Conservation (phyloP, 2,329 filamentous ascomycete genomes). For the Aspergillus quadrilineatus region DNA sequence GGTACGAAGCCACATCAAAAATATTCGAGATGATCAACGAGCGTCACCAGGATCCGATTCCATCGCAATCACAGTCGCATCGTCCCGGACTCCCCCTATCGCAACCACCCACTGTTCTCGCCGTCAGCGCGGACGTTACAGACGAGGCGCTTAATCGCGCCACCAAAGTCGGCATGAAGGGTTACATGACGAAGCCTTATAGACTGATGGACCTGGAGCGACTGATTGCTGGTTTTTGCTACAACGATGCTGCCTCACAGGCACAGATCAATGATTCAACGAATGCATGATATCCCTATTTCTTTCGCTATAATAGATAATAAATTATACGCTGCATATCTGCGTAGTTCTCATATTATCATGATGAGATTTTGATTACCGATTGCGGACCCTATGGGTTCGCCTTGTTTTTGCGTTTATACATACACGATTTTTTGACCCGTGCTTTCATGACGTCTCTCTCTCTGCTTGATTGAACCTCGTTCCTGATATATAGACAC, state of each 20-base stretch:
- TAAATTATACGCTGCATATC: not conserved
- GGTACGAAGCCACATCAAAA: slow-evolving; percentile 65
- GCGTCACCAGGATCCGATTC: slow-evolving; percentile 22
- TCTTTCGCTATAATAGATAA: not conserved
- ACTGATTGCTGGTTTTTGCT: slow-evolving; percentile 53
- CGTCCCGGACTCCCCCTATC: not conserved
- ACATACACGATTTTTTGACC: too few relatives aligned
- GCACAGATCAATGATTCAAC: slow-evolving; percentile 15
- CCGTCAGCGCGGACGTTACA: slow-evolving; percentile 67
- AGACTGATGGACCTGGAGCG: slow-evolving; percentile 62
- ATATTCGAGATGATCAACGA: slow-evolving; percentile 58
- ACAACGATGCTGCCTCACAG: slow-evolving; percentile 25
- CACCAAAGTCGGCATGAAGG: slow-evolving; percentile 63
- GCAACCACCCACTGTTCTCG: slow-evolving; percentile 52
- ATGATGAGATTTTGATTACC: not conserved
- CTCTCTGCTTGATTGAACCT: too few relatives aligned
- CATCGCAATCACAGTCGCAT: not conserved
- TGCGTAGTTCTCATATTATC: not conserved
- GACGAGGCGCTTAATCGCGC: slow-evolving; percentile 62
- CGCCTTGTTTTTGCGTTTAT: too few relatives aligned
- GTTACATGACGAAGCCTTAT: slow-evolving; percentile 68
- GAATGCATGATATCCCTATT: slow-evolving; percentile 20
- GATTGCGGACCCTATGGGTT: not conserved
- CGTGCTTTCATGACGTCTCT: too few relatives aligned
- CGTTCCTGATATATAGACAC: too few relatives aligned